phyloP scores from a whole-genome alignment of 257 asterid species.

The Petunia axillaris region DNA sequence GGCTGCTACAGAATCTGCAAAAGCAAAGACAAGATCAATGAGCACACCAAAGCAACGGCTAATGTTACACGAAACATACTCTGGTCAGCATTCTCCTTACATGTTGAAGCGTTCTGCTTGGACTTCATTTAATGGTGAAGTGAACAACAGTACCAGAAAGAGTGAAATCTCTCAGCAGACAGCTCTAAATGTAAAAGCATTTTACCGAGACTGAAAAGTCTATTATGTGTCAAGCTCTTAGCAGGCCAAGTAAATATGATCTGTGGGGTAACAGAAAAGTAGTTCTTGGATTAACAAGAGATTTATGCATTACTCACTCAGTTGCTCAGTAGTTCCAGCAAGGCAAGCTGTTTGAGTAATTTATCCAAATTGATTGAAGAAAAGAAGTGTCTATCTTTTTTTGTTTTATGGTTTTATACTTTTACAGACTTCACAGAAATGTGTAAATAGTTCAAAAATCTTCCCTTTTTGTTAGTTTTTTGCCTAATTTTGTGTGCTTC shows the following conservation, averaged over 20 bases:
- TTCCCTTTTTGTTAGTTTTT: slow-evolving; percentile 7
- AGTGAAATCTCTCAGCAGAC: slow-evolving; percentile 48
- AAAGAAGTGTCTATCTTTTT: slow-evolving; percentile 11
- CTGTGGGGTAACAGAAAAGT: too few relatives aligned
- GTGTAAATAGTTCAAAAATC: slow-evolving; percentile 26
- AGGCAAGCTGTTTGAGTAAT: neutral
- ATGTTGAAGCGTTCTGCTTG: slow-evolving; percentile 57
- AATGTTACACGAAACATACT: slow-evolving; percentile 53
- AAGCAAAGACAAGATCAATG: slow-evolving; percentile 73
- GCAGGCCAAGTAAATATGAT: too few relatives aligned
- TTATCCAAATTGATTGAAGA: slow-evolving; percentile 6
- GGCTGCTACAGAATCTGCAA: slow-evolving; percentile 86
- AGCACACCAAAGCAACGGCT: slow-evolving; percentile 83
- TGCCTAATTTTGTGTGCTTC: slow-evolving; percentile 12
- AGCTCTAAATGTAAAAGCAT: slow-evolving; percentile 32
- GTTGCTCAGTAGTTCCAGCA: neutral
- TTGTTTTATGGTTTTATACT: slow-evolving; percentile 17
- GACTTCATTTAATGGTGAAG: slow-evolving; percentile 51
- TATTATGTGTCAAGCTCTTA: neutral
- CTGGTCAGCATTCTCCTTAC: slow-evolving; percentile 64
- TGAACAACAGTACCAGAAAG: slow-evolving; percentile 40
- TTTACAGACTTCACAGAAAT: slow-evolving; percentile 32
- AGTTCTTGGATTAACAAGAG: too few relatives aligned
- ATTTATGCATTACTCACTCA: neutral
- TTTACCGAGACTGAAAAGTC: slow-evolving; percentile 31